These are phyloP conservation scores for Rhizopogon vulgaris DNA, from an alignment of 768 basidiomycete genomes.

Conservation along the genomic window DNA sequence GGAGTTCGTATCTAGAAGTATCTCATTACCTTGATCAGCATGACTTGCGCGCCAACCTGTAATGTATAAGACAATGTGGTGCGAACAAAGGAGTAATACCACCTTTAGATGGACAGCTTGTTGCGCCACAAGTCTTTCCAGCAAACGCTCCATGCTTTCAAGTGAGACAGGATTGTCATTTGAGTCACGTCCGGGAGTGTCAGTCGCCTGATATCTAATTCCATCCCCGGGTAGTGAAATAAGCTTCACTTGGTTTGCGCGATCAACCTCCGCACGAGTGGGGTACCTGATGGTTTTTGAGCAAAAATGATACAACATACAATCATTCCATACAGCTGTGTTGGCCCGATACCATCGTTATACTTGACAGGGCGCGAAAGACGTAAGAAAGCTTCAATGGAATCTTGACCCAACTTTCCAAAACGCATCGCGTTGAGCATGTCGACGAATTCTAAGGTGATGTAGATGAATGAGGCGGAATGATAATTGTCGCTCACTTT, in stretches of 20 bases:
- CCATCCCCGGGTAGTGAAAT: constrained; percentile 32
- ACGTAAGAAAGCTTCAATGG: constrained; percentile 42
- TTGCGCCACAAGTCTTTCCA: constrained; percentile 60
- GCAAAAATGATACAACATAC: neutral
- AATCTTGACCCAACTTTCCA: constrained; percentile 46
- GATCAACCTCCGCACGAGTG: constrained; percentile 64
- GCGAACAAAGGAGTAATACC: neutral
- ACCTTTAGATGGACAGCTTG: constrained; percentile 45
- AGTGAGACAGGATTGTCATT: constrained; percentile 29
- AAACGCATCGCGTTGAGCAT: constrained; percentile 88
- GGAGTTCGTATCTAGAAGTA: neutral
- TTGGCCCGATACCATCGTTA: constrained; percentile 71
- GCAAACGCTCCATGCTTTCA: constrained; percentile 36
- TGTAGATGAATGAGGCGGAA: neutral
- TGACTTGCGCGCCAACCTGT: constrained; percentile 29
- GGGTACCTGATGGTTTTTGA: constrained; percentile 47
- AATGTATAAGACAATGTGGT: constrained; percentile 2
- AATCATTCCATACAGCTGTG: constrained; percentile 54
- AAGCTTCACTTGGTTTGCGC: constrained; percentile 54
- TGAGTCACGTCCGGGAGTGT: constrained; percentile 41
- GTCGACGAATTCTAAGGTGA: constrained; percentile 55
- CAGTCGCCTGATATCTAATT: constrained; percentile 37
- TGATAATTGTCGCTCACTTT: constrained; percentile 33
- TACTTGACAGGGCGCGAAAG: constrained; percentile 58
- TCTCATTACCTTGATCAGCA: constrained; percentile 61